Evolutionary conservation across 192 early-diverging fungal genomes (phyloP), one percentile per base, ranked within the genome.

Genomic region (Coemansia sp.): DNA sequence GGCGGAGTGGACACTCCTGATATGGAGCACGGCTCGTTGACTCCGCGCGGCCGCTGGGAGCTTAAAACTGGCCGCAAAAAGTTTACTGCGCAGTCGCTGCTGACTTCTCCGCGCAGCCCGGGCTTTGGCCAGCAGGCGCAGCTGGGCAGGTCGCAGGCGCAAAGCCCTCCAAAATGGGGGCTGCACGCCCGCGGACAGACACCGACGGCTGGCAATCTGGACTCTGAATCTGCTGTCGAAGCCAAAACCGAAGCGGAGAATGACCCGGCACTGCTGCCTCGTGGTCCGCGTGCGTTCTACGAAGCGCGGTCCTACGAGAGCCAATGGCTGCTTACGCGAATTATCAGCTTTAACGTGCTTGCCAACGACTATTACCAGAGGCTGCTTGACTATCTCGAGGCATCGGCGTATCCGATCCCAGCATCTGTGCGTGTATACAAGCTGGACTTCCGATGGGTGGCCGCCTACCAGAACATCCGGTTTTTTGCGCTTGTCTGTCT

Each of bases 1-100:
- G 38, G 31, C 60, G 64, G 58, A 40, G 8, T 29, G 33, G 16
- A 25, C 18, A n/a, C 64, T 0, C 79, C 79, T 0, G 79, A 81
- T 12, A 81, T 81, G 79, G 63, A 64, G 11, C 65, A 58, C 56
- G 79, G 79, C 3, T 48, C 70, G 55, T 61, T 81, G 48, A 81
- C 79, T 10, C 79, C 73, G 25, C 79, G 73, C 11, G 79, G 79
- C 16, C 73, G 79, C 29, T 81, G 71, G 69, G 73, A 81, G 48
- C 68, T 81, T 16, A 81, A 76, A 55, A 73, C 73, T 0, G 79
- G 79, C 12, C 66, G 69, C 0, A 72, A 61, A 34, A 81, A 81
- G 73, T 81, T 81, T 30, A 76, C 79, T 7, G 16, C 73, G 8
- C 69, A 75, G 67, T 81, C 78, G 42, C 58, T 81, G 28, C 49